phyloP scores from a whole-genome alignment of 202 grass and related monocot genomes.

The Setaria viridis region DNA sequence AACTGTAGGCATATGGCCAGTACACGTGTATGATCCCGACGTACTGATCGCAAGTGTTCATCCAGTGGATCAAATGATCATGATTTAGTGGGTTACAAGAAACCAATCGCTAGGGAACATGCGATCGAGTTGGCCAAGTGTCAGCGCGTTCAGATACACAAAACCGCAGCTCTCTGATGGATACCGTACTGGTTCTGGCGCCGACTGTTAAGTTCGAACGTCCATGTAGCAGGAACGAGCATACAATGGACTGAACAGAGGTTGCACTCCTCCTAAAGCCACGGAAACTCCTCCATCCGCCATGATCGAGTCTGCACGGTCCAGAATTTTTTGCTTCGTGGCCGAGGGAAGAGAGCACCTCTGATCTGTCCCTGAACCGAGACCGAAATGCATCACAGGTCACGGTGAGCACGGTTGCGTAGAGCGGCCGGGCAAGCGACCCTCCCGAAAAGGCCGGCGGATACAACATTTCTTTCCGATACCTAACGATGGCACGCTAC shows the following conservation, averaged over 20 bases:
- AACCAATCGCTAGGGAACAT: background rate
- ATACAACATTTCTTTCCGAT: conserved; percentile 43
- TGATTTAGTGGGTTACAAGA: background rate
- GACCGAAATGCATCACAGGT: background rate
- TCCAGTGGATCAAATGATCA: background rate
- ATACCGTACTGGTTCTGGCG: fast-evolving
- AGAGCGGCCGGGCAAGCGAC: background rate
- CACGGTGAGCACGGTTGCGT: conserved; percentile 29
- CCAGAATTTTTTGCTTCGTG: too few relatives aligned
- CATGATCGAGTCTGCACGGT: too few relatives aligned
- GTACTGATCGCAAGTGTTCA: background rate
- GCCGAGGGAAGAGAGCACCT: too few relatives aligned
- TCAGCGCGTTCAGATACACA: background rate
- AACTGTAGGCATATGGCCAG: too few relatives aligned
- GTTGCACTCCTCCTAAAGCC: background rate
- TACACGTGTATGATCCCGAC: background rate
- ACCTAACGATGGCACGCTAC: conserved; percentile 32
- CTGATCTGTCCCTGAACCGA: background rate
- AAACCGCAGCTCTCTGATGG: too few relatives aligned
- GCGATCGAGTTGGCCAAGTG: background rate
- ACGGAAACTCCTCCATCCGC: background rate
- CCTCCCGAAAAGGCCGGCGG: conserved; percentile 25
- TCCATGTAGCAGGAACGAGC: background rate
- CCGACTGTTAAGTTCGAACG: background rate
- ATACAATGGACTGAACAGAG: background rate